phyloP scores from a whole-genome alignment of 345 rosid species.

The Toxicodendron radicans region DNA sequence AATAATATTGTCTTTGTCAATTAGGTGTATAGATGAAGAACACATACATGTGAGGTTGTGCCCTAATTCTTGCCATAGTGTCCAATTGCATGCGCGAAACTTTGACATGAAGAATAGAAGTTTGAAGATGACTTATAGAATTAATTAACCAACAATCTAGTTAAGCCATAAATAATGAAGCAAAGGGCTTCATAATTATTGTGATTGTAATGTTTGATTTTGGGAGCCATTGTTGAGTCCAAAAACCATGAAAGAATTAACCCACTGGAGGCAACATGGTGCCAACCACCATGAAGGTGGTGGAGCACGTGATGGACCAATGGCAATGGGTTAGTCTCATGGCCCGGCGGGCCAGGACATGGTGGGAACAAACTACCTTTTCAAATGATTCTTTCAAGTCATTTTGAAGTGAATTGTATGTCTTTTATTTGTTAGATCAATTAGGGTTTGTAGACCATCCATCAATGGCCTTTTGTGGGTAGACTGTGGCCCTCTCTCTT shows the following conservation, averaged over 20 bases:
- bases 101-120: neutral
- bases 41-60: conserved; percentile 13
- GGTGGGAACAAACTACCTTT: neutral
- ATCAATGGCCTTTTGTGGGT: neutral
- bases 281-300: neutral
- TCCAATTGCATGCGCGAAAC: neutral
- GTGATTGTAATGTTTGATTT: neutral
- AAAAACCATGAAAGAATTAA: neutral
- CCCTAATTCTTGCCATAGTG: conserved; percentile 4
- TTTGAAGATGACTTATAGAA: neutral
- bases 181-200: neutral
- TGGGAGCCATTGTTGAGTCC: neutral
- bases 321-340: neutral
- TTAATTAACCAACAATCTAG: neutral
- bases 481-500: neutral
- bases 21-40: neutral
- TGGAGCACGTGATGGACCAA: conserved; percentile 11
- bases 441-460: neutral
- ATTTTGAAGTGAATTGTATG: conserved; percentile 2
- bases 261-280: neutral
- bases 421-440: neutral
- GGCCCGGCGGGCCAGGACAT: neutral
- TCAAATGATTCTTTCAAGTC: neutral
- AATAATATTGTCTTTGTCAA: neutral
- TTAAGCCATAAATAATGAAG: neutral